Evolutionary conservation across 2,329 filamentous ascomycete genomes (phyloP), one percentile per base, ranked within the genome.

Genomic region (Rachicladosporium sp.): DNA sequence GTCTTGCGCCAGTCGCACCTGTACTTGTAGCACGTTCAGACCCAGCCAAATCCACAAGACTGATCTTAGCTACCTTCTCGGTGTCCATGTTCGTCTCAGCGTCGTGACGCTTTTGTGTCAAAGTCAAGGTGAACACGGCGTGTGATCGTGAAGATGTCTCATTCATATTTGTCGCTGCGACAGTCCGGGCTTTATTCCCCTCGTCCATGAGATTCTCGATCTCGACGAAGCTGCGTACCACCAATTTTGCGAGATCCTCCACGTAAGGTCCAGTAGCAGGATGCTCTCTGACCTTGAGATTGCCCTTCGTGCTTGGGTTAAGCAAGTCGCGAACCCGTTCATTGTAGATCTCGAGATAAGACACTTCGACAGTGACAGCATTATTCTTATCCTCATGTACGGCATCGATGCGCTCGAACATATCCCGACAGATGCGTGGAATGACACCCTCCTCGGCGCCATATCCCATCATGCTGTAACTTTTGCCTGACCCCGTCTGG

Each of bases 401-500:
- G 36, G 67, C 65, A 19, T 68, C 67, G 56, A 98, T 98, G 47
- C 89, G 74, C 56, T 81, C 76, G 61, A 98, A 98, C 87, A 98
- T 96, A 55, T 94, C 82, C 66, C 91, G 84, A 62, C 91, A 98
- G 66, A 98, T 98, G 55, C 79, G 83, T 34, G 93, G 91, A 46
- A 96, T 96, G 47, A 98, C 91, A 61, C 91, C 91, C 42, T 87
- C 76, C 57, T 98, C 89, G 55, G 89, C 82, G 39, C 91, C 91
- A 64, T 96, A 98, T 36, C 91, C 91, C 91, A 98, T 98, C 89
- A 98, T 98, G 27, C 88, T 95, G 63, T 98, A 98, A 10, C 87
- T 95, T 67, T 98, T 98, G 64, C 91, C 91, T 1, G 91, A 96
- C 50, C 91, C 91, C 2, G 91, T 98, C 68, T 98, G 91, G 11